Evolutionary conservation across 345 rosid species (phyloP).

Genomic region (Iberis pinnata): DNA sequence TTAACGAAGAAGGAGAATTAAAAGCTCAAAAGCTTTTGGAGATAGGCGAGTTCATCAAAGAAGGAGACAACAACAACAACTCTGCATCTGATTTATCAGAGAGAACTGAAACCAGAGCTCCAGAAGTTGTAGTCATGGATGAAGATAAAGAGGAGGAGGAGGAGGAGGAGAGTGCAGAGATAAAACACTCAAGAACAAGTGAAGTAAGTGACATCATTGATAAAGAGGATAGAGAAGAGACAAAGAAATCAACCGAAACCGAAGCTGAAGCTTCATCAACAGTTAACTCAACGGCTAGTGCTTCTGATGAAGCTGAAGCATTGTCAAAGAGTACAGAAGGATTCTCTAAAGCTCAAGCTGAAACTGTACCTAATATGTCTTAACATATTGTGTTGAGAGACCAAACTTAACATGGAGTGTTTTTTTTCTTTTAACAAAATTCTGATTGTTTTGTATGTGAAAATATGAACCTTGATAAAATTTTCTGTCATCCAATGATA

Average conservation of each 20-base stretch:
- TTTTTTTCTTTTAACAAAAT: background rate
- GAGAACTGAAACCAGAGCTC: constrained; percentile 34
- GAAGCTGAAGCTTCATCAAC: background rate
- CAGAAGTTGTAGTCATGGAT: constrained; percentile 29
- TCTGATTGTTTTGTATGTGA: constrained; percentile 11
- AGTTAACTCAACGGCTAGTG: background rate
- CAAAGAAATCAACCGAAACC: too few relatives aligned
- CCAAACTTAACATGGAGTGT: background rate
- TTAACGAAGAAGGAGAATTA: constrained; percentile 17
- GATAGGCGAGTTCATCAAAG: constrained; percentile 23
- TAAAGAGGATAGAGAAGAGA: background rate
- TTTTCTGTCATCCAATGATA: constrained; percentile 1
- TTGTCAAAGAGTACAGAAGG: background rate
- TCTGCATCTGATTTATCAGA: constrained; percentile 19
- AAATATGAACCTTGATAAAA: constrained; percentile 5
- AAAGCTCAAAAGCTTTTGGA: constrained; percentile 28
- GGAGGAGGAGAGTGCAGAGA: background rate
- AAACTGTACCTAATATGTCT: background rate
- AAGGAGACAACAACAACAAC: constrained; percentile 20
- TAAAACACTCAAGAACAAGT: background rate
- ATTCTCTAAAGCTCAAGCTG: background rate
- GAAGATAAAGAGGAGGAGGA: constrained; percentile 18
- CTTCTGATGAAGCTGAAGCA: background rate
- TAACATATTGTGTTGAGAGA: background rate
- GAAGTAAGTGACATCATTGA: background rate